These are phyloP conservation scores for Paxillus ammoniavirescens DNA, from an alignment of 768 basidiomycete species.

Conservation along the genomic window DNA sequence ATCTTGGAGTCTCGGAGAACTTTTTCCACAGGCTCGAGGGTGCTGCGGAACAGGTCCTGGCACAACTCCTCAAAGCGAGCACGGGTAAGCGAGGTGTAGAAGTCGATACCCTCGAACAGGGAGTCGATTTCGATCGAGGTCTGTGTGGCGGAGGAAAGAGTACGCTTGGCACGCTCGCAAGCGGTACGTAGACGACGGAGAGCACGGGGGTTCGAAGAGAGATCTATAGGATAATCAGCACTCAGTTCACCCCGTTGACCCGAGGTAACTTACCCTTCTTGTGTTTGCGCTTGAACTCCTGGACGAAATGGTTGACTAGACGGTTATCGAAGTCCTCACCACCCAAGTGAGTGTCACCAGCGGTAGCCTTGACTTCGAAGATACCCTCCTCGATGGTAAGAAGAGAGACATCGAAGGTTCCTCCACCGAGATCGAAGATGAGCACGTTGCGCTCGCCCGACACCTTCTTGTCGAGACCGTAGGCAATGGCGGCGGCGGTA, in stretches of 20 bases:
- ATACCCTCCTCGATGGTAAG: conserved; percentile 96
- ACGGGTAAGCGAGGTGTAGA: conserved; percentile 97
- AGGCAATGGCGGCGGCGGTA: conserved; percentile 96
- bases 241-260: not conserved
- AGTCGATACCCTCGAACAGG: conserved; percentile 95
- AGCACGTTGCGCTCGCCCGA: conserved; percentile 90
- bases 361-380: conserved; percentile 97
- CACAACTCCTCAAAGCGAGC: conserved; percentile 97
- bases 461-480: conserved; percentile 96
- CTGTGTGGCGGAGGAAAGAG: conserved; percentile 94
- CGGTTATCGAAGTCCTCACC: conserved; percentile 99
- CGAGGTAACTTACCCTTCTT: conserved; percentile 68
- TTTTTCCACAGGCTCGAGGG: conserved; percentile 95
- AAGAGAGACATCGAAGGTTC: conserved; percentile 97
- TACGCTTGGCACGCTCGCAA: conserved; percentile 98
- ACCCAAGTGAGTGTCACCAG: conserved; percentile 97
- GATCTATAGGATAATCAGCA: conserved; percentile 46
- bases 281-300: conserved; percentile 97
- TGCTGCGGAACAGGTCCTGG: conserved; percentile 92
- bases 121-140: conserved; percentile 99
- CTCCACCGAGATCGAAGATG: conserved; percentile 98
- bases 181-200: conserved; percentile 96
- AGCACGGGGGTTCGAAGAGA: conserved; percentile 90
- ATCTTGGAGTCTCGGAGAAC: conserved; percentile 98
- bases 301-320: conserved; percentile 94